A percentile compares a stretch with the other conserved stretches of the same genome.
phyloP scores from a whole-genome alignment of 495 filamentous ascomycete species.

The Podospora comata region DNA sequence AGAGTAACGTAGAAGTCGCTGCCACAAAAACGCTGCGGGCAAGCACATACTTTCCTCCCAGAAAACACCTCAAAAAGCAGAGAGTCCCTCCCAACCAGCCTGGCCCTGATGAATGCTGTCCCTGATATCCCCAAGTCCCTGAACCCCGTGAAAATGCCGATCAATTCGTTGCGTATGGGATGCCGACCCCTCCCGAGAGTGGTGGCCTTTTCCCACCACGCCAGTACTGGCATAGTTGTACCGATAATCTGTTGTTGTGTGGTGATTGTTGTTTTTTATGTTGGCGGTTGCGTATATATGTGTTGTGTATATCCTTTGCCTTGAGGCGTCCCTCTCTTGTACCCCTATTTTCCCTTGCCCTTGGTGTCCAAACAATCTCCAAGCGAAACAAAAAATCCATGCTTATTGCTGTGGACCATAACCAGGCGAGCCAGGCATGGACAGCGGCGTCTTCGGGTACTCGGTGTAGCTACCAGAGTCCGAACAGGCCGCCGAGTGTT shows the following conservation, averaged over 20 bases:
- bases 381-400: background rate
- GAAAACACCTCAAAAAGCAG: background rate
- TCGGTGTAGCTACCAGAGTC: conserved; percentile 50
- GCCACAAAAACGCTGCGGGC: background rate
- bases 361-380: background rate
- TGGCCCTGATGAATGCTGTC: background rate
- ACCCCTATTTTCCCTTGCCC: background rate
- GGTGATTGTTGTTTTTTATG: conserved; percentile 2
- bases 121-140: background rate
- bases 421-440: conserved; percentile 63
- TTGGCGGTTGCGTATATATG: background rate
- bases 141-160: background rate
- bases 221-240: background rate
- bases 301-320: background rate
- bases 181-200: background rate
- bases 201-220: background rate
- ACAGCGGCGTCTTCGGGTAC: conserved; percentile 66
- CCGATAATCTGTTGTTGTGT: background rate
- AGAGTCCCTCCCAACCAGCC: background rate
- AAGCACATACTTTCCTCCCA: background rate
- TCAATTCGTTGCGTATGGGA: background rate
- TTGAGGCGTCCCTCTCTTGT: background rate
- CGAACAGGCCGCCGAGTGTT: conserved; percentile 64
- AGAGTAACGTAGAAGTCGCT: background rate
- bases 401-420: conserved; percentile 36